A percentile compares a stretch with the other conserved stretches of the same genome.
Conservation (phyloP, 2,329 filamentous ascomycete species). For the Fusarium brachygibbosum region DNA sequence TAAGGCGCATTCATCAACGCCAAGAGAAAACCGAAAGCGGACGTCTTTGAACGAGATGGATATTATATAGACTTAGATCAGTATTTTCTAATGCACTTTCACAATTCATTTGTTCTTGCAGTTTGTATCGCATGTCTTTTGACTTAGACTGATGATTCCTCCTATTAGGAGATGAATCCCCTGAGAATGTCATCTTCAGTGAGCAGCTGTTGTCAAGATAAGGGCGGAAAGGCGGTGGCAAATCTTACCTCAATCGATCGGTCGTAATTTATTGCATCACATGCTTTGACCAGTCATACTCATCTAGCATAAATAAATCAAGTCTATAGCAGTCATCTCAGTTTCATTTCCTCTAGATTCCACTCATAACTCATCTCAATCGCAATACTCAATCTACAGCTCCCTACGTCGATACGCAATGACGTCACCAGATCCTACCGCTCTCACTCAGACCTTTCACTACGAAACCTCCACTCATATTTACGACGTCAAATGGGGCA, state of each 20-base stretch:
- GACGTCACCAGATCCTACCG: constrained; percentile 25
- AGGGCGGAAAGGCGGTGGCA: constrained; percentile 21
- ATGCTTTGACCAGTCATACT: background rate
- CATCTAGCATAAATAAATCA: background rate
- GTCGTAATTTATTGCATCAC: background rate
- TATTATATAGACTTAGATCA: too few species aligned
- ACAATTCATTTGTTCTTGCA: rapidly evolving
- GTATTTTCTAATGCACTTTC: too few species aligned
- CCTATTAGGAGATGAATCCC: background rate
- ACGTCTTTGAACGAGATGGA: background rate
- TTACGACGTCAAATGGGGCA: constrained; percentile 52
- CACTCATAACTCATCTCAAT: background rate
- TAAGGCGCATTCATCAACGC: constrained; percentile 21
- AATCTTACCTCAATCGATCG: background rate
- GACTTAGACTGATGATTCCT: background rate
- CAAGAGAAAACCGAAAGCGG: background rate
- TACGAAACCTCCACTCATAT: constrained; percentile 48
- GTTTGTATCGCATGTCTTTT: background rate
- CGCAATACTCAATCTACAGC: background rate
- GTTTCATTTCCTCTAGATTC: rapidly evolving
- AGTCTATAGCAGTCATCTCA: rapidly evolving
- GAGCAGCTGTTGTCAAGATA: background rate
- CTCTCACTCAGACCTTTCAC: constrained; percentile 48
- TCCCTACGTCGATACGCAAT: background rate
- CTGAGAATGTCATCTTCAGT: background rate